Evolutionary conservation across 164 flowering plant species (phyloP), one percentile per base, ranked within the genome.

Genomic region (Warburgia ugandensis): DNA sequence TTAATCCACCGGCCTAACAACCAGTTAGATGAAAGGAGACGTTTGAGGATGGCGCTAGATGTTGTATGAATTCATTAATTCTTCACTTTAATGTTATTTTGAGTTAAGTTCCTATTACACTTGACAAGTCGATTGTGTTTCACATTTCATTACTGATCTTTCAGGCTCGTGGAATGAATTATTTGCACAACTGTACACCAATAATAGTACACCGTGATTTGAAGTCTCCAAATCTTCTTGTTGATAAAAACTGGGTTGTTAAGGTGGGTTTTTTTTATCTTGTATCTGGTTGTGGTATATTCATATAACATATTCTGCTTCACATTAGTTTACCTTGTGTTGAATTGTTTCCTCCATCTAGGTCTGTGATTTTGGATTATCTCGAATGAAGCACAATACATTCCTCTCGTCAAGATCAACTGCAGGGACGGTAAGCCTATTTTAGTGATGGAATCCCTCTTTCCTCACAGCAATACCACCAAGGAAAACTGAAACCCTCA

Each of bases 81-180:
- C 48, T 53, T 48, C 39, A 47, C 30, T 32, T 28, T 37, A 33
- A 29, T 60, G 22, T 27, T 57, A 12, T n/a, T 44, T 55, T n/a
- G 26, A 49, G 32, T 28, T 39, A n/a, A n/a, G n/a, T n/a, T n/a
- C n/a, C n/a, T n/a, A n/a, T n/a, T n/a, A n/a, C n/a, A n/a, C n/a
- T 0, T 39, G 6, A 39, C 19, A 5, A 17, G 42, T n/a, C n/a
- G 52, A 59, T 41, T 46, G 23, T 43, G 29, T 60, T n/a, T 57
- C 14, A 32, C 29, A 50, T 22, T 6, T 22, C 21, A n/a, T 59
- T 17, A 56, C 45, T 61, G 45, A 47, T 49, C 42, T 58, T 67
- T 56, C 82, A 91, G 97, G 97, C 92, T 30, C 74, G 92, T 44
- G 97, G 97, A 56, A 86, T 91, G 97, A 91, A 91, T 71, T 86